Base-by-base conservation (phyloP, 2,329 filamentous ascomycete genomes). In the Monilinia fructicola region DNA sequence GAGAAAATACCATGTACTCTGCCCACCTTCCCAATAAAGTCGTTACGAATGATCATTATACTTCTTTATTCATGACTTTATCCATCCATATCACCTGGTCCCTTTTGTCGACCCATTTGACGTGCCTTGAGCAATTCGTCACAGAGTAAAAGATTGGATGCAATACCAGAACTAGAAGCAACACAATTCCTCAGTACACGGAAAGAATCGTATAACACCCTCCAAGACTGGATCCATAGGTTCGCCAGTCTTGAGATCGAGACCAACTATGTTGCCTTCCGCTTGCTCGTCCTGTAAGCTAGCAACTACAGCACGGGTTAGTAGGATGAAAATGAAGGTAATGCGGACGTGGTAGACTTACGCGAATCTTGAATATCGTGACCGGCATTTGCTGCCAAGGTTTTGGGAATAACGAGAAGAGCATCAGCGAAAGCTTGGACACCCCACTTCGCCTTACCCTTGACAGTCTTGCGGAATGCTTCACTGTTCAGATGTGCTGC, bases 381-480 rank as follows among this genome's bases (percentile, higher is more conserved):
- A 68, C 95, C 95, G 63, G 92, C 92, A 77, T 99, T 99, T 72
- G 93, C 93, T 55, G 95, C 95, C 70, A 99, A 84, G 2, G 93
- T 98, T 86, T 99, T 99, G 75, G 95, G 95, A 75, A 99, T 98
- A 74, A 99, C 85, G 69, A 99, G 84, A 55, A 99, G 85, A 64
- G 95, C 94, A 79, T 99, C 94, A 10, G 95, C 92, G 78, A 99
- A 99, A 10, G 95, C 95, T 72, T 90, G 87, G 10, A 99, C 93
- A 77, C 95, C 95, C 85, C 88, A 97, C 82, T 97, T 97, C 52
- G 94, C 92, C 84, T 99, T 99, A 75, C 95, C 95, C 85, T 97
- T 99, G 77, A 98, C 91, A 40, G 90, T 90, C 83, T 92, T 96
- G 73, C 85, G 84, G 81, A 98, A 96, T 23, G 85, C 86, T 75